A percentile compares a stretch with the other conserved stretches of the same genome.
Conservation (phyloP, 306 rosid genomes). For the Sesbania bispinosa region DNA sequence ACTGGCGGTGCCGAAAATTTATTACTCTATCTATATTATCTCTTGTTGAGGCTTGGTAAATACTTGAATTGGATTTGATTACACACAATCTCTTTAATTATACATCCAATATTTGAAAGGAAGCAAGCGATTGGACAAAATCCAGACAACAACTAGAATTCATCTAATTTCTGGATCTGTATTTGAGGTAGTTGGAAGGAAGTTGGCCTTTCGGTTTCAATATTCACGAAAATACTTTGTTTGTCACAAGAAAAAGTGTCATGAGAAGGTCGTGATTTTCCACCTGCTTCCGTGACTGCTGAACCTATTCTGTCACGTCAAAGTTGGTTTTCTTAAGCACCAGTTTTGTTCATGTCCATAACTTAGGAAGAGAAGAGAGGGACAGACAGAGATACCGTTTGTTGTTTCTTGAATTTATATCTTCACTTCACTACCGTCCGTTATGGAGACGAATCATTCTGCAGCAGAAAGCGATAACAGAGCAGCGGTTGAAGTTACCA, state of each 20-base stretch:
- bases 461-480: slow-evolving; percentile 35
- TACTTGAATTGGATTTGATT: background rate
- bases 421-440: slow-evolving; percentile 22
- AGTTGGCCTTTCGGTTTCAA: slow-evolving; percentile 45
- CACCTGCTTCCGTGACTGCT: slow-evolving; percentile 33
- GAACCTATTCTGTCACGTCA: slow-evolving; percentile 14
- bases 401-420: slow-evolving; percentile 28
- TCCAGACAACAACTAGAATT: background rate
- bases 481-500: slow-evolving; percentile 41
- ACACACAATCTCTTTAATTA: too few species aligned
- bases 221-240: slow-evolving; percentile 43
- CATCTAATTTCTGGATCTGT: background rate
- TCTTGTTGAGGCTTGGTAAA: background rate
- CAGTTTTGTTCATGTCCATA: slow-evolving; percentile 22
- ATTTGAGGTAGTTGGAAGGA: slow-evolving; percentile 33
- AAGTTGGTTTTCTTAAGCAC: slow-evolving; percentile 16
- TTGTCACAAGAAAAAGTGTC: slow-evolving; percentile 39
- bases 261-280: slow-evolving; percentile 30
- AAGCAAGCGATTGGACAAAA: too few species aligned
- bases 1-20: slow-evolving; percentile 7
- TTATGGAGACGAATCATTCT: slow-evolving; percentile 43
- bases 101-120: background rate
- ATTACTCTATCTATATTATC: background rate
- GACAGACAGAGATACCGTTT: slow-evolving; percentile 18
- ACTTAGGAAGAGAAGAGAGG: slow-evolving; percentile 4